Percentiles rank a stretch among this genome's conserved stretches.
These are phyloP conservation scores for Penicillium sp. DNA, from an alignment of 2,329 filamentous ascomycete species.

Conservation along the genomic window DNA sequence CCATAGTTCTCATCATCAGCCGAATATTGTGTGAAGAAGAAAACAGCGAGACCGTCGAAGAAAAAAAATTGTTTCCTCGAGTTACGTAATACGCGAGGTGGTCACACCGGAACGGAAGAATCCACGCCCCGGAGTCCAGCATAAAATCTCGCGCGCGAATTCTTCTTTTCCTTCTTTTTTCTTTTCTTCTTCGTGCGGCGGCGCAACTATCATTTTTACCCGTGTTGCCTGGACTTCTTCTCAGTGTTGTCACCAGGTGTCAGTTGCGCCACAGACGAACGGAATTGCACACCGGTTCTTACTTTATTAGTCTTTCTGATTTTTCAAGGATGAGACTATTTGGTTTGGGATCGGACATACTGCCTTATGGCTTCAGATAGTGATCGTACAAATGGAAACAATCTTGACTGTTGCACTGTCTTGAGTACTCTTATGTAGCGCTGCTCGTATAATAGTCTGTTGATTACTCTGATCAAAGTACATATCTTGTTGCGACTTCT, in stretches of 20 bases:
- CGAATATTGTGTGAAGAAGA: constrained; percentile 23
- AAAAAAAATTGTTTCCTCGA: constrained; percentile 11
- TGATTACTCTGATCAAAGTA: neutral
- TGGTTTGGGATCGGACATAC: constrained; percentile 55
- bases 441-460: neutral
- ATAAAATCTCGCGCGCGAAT: constrained; percentile 22
- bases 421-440: neutral
- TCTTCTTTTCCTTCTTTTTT: constrained; percentile 38
- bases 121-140: neutral
- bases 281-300: constrained; percentile 68
- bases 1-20: constrained; percentile 44
- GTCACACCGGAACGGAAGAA: neutral
- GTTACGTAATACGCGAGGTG: constrained; percentile 10
- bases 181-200: constrained; percentile 73
- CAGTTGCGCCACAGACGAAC: constrained; percentile 72
- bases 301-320: constrained; percentile 47
- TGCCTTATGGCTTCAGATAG: constrained; percentile 8
- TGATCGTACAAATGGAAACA: neutral
- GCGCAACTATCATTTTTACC: constrained; percentile 64
- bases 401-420: neutral
- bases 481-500: neutral
- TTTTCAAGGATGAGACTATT: constrained; percentile 43
- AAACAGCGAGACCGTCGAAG: constrained; percentile 11
- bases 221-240: constrained; percentile 72
- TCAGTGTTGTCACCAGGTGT: constrained; percentile 60